Evolutionary conservation across 1,139 yeast genomes (phyloP).

Genomic region (Citeromyces hawaiiensis): DNA sequence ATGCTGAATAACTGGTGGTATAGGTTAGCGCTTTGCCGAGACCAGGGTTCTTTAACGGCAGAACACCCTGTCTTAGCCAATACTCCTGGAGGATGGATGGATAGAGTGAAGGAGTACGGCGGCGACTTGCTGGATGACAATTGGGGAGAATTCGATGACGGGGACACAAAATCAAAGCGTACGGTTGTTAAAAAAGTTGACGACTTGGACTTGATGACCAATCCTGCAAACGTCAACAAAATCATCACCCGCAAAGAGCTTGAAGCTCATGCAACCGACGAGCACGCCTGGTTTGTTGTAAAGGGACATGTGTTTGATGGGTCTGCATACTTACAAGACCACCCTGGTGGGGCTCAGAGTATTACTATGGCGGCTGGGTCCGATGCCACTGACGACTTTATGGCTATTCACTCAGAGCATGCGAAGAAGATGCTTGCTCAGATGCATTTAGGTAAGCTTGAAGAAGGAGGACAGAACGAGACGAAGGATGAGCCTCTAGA

Average conservation of each 20-base stretch:
- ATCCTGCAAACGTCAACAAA: constrained; percentile 11
- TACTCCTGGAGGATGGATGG: constrained; percentile 21
- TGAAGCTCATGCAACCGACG: constrained; percentile 30
- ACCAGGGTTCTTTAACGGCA: constrained; percentile 7
- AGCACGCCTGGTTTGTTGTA: constrained; percentile 46
- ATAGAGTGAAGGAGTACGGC: constrained; percentile 18
- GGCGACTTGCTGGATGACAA: constrained; percentile 15
- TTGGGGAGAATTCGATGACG: constrained; percentile 16
- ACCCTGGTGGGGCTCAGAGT: constrained; percentile 48
- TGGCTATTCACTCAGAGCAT: constrained; percentile 20
- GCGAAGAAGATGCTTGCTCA: constrained; percentile 12
- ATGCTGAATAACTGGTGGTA: constrained; percentile 24
- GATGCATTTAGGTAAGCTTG: constrained; percentile 12
- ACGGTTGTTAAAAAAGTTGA: constrained; percentile 8
- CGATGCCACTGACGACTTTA: constrained; percentile 41
- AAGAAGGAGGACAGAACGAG: constrained; percentile 3
- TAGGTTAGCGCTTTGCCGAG: constrained; percentile 14
- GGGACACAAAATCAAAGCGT: constrained; percentile 5
- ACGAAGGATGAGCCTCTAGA: constrained; percentile 4
- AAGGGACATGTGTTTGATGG: constrained; percentile 44
- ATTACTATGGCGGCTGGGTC: constrained; percentile 45
- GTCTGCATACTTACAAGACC: constrained; percentile 33
- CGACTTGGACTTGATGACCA: constrained; percentile 12
- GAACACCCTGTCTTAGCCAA: constrained; percentile 18
- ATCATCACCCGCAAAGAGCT: constrained; percentile 31